Base-by-base conservation (phyloP, 2,329 filamentous ascomycete genomes). In the Curvularia eragrostidis region DNA sequence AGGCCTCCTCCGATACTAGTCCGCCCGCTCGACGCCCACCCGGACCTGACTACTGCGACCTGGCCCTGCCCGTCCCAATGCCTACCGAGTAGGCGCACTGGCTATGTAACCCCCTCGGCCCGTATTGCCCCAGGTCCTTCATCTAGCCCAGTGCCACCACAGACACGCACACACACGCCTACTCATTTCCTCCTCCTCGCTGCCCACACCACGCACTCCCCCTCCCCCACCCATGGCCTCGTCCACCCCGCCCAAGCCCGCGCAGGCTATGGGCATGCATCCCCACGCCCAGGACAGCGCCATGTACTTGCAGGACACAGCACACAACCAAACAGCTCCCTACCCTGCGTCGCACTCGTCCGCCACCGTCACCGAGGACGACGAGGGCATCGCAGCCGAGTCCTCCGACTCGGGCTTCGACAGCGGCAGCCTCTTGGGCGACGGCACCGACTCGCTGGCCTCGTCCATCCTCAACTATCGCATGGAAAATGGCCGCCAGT, bases 401-500 rank as follows among this genome's bases (percentile, higher is more conserved):
- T 63, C 58, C 10, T 72, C 70, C 7, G 75, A 77, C 58, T 75
- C 73, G 2, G 75, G 68, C 49, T 74, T 76, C 59, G 74, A 77
- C 63, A 73, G 68, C 59, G 74, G 72, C 42, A 74, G 70, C 41
- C 64, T 76, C 21, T 59, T 77, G 12, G 73, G 67, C 32, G 73
- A 73, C 52, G 74, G 75, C 56, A 76, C 73, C 6, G 68, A 75
- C 55, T 74, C 73, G 23, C 65, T 76, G 19, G 72, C 71, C 7
- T 75, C 74, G 21, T 73, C 70, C 43, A 74, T 75, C 44, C 65
- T 74, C 41, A 48, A 73, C 59, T 75, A 76, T 59, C 64, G 71
- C n/a, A 74, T 75, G 49, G 74, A 76, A 56, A 77, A 77, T 50
- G 75, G 75, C 1, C 65, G 75, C 3, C 69, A 71, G 44, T 77